Evolutionary conservation across 2,329 filamentous ascomycete genomes (phyloP), one percentile per base, ranked within the genome.

Genomic region (Beauveria sp.): DNA sequence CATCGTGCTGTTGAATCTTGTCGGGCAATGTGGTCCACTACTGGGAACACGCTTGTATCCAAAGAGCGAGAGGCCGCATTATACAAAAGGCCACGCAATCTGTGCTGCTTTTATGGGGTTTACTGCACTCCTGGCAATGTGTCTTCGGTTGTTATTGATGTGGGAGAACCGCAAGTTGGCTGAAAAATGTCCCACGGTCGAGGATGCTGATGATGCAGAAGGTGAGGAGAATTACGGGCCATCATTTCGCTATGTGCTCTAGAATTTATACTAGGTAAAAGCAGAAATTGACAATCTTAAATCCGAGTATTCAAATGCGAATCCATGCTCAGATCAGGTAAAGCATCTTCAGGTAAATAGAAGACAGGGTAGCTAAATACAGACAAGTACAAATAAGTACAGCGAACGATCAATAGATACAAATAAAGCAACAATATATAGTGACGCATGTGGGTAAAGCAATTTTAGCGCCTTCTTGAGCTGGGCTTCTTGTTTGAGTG

Each of bases 1-100:
- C 1, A 87, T 95, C 67, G 89, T 88, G 0, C 79, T 95, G 26
- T 72, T 96, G 67, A 91, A 95, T 71, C 70, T 90, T 20, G 81
- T 95, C 14, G 91, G 89, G 0, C 89, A 92, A 73, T 86, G 85
- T 65, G 89, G 89, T 0, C 88, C 89, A 2, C 71, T 87, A 4
- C 72, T 87, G 3, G 85, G 84, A 10, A 85, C 83, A 6, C 75
- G 82, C 56, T 70, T 87, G 54, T 88, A 87, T 65, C 85, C 85
- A 0, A 71, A 75, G 50, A 62, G 67, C 22, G 81, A 86, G 62
- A 77, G 74, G 10, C 84, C 84, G 1, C 83, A 78, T 68, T 88
- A 85, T 66, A 74, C 62, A 5, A 66, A 64, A 24, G 66, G 66
- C 0, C 66, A 67, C 5, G 63, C 61, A 3, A 62, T 67, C 9